phyloP scores from a whole-genome alignment of 2,329 filamentous ascomycete genomes.

The Fonsecaea multimorphosa region DNA sequence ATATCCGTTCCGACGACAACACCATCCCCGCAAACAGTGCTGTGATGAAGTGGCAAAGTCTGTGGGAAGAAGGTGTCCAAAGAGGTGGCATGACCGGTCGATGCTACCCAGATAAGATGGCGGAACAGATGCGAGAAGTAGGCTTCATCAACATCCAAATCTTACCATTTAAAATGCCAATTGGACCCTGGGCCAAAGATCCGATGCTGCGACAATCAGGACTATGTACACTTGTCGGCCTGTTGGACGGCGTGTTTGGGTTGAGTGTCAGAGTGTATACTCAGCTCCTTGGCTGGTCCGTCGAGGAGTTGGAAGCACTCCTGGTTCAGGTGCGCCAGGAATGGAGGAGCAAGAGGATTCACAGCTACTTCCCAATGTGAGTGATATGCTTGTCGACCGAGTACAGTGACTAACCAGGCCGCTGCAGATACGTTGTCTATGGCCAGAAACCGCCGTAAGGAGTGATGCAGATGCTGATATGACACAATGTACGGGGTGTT shows the following conservation, averaged over 20 bases:
- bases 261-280: slow-evolving; percentile 36
- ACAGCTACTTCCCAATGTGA: slow-evolving; percentile 28
- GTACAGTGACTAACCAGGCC: neutral
- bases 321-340: slow-evolving; percentile 31
- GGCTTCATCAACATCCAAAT: slow-evolving; percentile 28
- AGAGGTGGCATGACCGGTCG: slow-evolving; percentile 16
- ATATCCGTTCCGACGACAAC: slow-evolving; percentile 21
- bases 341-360: slow-evolving; percentile 32
- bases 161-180: slow-evolving; percentile 35
- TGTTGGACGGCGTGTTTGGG: slow-evolving; percentile 22
- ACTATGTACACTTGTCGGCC: slow-evolving; percentile 35
- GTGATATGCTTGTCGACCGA: neutral
- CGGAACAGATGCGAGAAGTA: slow-evolving; percentile 29
- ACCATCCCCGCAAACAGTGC: slow-evolving; percentile 19
- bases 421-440: neutral
- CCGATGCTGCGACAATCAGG: slow-evolving; percentile 41
- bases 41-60: slow-evolving; percentile 19
- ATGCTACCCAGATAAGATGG: slow-evolving; percentile 26
- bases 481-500: neutral
- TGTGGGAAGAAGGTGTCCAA: slow-evolving; percentile 24
- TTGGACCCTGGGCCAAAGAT: slow-evolving; percentile 44
- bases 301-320: slow-evolving; percentile 38
- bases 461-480: neutral
- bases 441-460: neutral
- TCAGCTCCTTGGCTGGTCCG: slow-evolving; percentile 40